A percentile compares a stretch with the other conserved stretches of the same genome.
Evolutionary conservation across 768 basidiomycete species (phyloP).

Genomic region (Trametopsis cervina): DNA sequence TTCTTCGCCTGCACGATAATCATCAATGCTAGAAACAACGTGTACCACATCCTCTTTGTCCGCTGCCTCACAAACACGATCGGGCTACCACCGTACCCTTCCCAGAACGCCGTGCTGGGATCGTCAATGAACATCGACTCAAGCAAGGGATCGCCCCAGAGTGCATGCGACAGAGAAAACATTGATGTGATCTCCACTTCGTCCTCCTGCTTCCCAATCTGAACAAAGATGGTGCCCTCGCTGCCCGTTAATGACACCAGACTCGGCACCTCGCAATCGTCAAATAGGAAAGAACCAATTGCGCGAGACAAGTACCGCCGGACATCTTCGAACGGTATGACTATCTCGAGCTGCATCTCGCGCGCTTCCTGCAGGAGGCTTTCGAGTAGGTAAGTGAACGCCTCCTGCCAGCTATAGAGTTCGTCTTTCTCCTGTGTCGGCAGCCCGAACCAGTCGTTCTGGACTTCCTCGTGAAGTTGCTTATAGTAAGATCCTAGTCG

Average conservation of each 20-base stretch:
- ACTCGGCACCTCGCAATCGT: conserved; percentile 67
- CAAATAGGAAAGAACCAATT: conserved; percentile 69
- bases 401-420: conserved; percentile 70
- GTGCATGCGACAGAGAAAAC: conserved; percentile 37
- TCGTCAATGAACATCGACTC: conserved; percentile 52
- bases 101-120: conserved; percentile 43
- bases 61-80: conserved; percentile 58
- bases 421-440: conserved; percentile 29
- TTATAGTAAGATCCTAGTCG: conserved; percentile 53
- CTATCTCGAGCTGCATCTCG: conserved; percentile 12
- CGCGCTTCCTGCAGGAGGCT: conserved; percentile 42
- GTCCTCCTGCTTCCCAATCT: conserved; percentile 22
- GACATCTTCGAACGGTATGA: conserved; percentile 18
- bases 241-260: conserved; percentile 58
- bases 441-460: conserved; percentile 71
- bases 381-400: conserved; percentile 57
- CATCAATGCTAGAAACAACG: conserved; percentile 51
- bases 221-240: conserved; percentile 51
- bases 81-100: conserved; percentile 54
- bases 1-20: conserved; percentile 40
- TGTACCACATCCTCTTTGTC: conserved; percentile 76
- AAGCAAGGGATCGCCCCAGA: conserved; percentile 75
- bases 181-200: conserved; percentile 34
- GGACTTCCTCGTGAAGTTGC: conserved; percentile 55
- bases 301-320: conserved; percentile 54